Evolutionary conservation across 73 alveolate species (phyloP).

Genomic region (Breviolum minutum): DNA sequence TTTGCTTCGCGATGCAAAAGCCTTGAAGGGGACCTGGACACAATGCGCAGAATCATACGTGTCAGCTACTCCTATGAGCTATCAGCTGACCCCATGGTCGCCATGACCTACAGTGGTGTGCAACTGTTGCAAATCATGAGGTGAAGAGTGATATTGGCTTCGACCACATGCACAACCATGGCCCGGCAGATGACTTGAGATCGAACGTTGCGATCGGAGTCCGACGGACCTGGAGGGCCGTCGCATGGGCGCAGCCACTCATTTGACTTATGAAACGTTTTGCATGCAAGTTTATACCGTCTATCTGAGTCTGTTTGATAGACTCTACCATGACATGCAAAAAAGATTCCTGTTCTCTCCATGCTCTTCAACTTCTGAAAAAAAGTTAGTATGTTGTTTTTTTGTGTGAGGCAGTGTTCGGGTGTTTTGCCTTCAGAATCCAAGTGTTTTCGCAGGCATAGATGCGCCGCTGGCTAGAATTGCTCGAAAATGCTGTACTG

Average conservation of each 20-base stretch:
- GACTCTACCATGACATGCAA: neutral
- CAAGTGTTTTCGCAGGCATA: too few relatives aligned
- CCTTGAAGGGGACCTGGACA: too few relatives aligned
- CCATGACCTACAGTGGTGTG: neutral
- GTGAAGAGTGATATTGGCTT: slow-evolving; percentile 90
- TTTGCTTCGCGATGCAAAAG: neutral
- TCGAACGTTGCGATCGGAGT: slow-evolving; percentile 10
- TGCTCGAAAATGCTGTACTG: too few relatives aligned
- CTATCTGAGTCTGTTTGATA: neutral
- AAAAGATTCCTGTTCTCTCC: neutral
- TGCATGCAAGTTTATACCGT: neutral
- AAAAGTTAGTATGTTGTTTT: neutral
- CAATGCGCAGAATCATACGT: too few relatives aligned
- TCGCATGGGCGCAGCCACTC: slow-evolving; percentile 42
- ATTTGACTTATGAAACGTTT: neutral
- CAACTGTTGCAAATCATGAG: neutral
- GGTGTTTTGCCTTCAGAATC: too few relatives aligned
- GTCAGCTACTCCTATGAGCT: neutral
- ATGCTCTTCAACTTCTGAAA: neutral
- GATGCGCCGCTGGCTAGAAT: too few relatives aligned
- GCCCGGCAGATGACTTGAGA: slow-evolving; percentile 61
- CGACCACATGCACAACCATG: slow-evolving; percentile 92
- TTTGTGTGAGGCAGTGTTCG: too few relatives aligned
- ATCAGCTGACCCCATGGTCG: neutral
- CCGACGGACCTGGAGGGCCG: slow-evolving; percentile 61